Evolutionary conservation across 495 filamentous ascomycete genomes (phyloP).

Genomic region (Saxophila tyrrhenica): DNA sequence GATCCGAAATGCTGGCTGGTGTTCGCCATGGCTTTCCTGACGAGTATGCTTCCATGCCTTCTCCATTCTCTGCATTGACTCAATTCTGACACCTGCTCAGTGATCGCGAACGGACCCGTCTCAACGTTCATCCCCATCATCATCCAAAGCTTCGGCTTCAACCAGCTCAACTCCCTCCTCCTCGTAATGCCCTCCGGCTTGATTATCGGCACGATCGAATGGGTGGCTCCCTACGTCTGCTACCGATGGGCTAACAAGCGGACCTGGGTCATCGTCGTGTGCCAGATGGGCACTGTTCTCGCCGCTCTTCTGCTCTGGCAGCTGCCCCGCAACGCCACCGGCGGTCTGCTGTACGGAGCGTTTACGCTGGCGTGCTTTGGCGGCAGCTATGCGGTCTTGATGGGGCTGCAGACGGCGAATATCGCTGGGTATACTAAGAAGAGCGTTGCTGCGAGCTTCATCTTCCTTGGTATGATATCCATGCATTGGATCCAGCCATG

Average conservation of each 20-base stretch:
- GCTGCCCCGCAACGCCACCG: conserved; percentile 27
- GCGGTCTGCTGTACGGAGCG: conserved; percentile 34
- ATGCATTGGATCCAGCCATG: no score
- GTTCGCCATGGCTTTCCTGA: conserved; percentile 29
- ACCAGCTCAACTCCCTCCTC: conserved; percentile 34
- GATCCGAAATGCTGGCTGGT: conserved; percentile 37
- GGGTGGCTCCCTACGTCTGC: conserved; percentile 28
- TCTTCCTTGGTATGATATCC: no score
- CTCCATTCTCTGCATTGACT: no score
- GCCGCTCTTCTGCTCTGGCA: conserved; percentile 30
- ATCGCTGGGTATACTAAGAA: conserved; percentile 23
- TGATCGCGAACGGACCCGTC: conserved; percentile 36
- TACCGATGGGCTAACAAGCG: conserved; percentile 15
- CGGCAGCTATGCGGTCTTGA: conserved; percentile 24
- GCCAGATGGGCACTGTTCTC: conserved; percentile 20
- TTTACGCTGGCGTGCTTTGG: conserved; percentile 29
- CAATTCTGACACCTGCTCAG: no score
- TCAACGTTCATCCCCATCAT: conserved; percentile 35
- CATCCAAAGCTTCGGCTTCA: conserved; percentile 37
- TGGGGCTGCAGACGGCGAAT: conserved; percentile 38
- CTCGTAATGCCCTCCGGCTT: conserved; percentile 34
- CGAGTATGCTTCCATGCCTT: no score
- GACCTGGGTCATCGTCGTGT: conserved; percentile 16
- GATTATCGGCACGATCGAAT: conserved; percentile 30
- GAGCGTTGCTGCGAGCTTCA: neutral